Base-by-base conservation (phyloP, 208 protist genomes). In the Trypanosoma melophagium region DNA sequence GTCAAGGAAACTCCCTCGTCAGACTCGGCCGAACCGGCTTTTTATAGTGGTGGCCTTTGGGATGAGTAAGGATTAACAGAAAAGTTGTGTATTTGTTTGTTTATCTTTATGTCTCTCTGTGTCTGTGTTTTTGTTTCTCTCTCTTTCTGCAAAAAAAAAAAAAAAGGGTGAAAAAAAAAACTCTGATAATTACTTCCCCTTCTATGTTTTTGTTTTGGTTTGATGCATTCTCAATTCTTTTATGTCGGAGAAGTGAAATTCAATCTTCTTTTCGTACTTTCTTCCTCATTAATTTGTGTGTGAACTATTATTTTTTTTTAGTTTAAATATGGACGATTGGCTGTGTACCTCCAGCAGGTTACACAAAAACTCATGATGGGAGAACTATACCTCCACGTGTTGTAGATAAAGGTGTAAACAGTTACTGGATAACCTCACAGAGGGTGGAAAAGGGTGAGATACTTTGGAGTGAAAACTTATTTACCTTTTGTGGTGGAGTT, bases 321-420 rank as follows among this genome's bases (percentile, higher is more conserved):
- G 89, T 92, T 77, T 60, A 82, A 21, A 83, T 86, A 13, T 73
- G 83, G 2, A 84, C 93, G 42, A 84, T 95, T 16, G 87, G 87
- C 25, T 87, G 85, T 14, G 83, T 77, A 12, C 76, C 92, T 4
- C 88, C 86, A 0, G 83, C n/a, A 25, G 65, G 65, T 0, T 70
- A 63, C 28, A 62, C 57, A 47, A 62, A n/a, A 44, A 35, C 45
- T 1, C 17, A 41, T 5, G 65, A 70, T 49, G 45, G 55, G 21
- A 55, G 56, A 54, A 70, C 54, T 25, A 38, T 70, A 13, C 55
- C 65, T 47, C 65, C 65, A 12, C 31, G 24, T 54, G 56, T 62
- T 47, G 56, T 54, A 21, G 3, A 14, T 21, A 45, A 41, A 21
- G 21, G 17, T 44, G 8, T 2, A 0, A n/a, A 7, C 31, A 22